These are phyloP conservation scores for Fusarium nygamai DNA, from an alignment of 2,329 filamentous ascomycete species.

Conservation along the genomic window DNA sequence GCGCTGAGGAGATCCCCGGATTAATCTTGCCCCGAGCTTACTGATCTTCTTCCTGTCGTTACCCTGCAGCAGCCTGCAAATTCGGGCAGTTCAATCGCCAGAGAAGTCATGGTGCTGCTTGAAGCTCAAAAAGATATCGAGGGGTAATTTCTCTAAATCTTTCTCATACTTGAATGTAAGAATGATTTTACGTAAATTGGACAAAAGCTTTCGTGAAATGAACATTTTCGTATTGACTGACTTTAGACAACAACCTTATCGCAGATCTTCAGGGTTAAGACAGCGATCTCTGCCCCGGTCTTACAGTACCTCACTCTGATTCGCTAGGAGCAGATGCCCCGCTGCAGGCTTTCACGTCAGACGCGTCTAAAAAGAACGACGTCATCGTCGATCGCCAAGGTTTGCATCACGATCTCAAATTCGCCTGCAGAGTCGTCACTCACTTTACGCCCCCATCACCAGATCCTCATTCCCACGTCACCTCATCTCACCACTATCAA, in stretches of 20 bases:
- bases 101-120: accelerated
- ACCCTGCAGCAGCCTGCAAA: background rate
- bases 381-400: constrained; percentile 4
- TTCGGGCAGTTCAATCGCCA: accelerated
- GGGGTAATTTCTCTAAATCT: accelerated
- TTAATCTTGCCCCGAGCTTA: background rate
- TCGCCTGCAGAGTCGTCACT: background rate
- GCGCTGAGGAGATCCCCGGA: background rate
- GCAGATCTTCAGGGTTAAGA: background rate
- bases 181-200: too few species aligned
- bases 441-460: background rate
- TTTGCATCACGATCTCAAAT: constrained; percentile 1
- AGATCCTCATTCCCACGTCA: background rate
- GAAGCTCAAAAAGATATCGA: accelerated
- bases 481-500: accelerated
- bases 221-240: too few species aligned
- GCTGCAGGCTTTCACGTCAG: background rate
- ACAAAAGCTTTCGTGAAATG: too few species aligned
- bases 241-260: background rate
- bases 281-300: background rate
- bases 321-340: background rate
- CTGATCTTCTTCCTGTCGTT: background rate
- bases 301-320: accelerated
- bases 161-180: too few species aligned
- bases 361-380: constrained; percentile 2